Percentiles rank a stretch among this genome's conserved stretches.
phyloP scores from a whole-genome alignment of 1,284 basidiomycete species.

The Heterobasidion parviporum region DNA sequence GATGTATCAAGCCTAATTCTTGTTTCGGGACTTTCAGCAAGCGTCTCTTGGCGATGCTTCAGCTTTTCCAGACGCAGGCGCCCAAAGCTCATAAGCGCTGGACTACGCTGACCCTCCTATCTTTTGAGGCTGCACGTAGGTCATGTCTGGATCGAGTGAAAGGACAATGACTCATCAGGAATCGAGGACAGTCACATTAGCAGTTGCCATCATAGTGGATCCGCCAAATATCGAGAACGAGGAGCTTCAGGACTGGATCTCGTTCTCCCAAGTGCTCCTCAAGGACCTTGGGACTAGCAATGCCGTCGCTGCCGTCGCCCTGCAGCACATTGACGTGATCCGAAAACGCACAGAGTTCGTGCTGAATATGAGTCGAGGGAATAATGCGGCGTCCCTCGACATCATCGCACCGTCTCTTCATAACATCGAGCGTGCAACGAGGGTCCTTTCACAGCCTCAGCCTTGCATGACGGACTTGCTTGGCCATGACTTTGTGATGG shows the following conservation, averaged over 20 bases:
- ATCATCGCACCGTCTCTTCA: background rate
- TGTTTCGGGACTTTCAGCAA: constrained; percentile 3
- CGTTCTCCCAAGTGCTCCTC: constrained; percentile 12
- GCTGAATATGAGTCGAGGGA: constrained; percentile 6
- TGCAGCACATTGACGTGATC: constrained; percentile 12
- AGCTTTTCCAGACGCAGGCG: constrained; percentile 6
- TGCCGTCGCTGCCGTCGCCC: constrained; percentile 11
- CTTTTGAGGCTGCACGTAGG: constrained; percentile 10
- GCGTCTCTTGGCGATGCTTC: constrained; percentile 3
- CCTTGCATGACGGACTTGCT: constrained; percentile 10
- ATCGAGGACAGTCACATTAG: constrained; percentile 10
- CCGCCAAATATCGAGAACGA: constrained; percentile 11
- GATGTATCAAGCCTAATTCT: background rate
- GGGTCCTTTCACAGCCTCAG: constrained; percentile 8
- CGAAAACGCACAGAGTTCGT: constrained; percentile 12
- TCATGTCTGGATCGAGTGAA: background rate
- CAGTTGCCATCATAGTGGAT: constrained; percentile 16
- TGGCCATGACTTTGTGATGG: constrained; percentile 7
- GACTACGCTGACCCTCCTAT: constrained; percentile 2
- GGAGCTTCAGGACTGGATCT: constrained; percentile 17
- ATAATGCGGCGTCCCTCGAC: background rate
- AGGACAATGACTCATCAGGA: background rate
- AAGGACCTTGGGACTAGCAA: constrained; percentile 7
- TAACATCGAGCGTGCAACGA: constrained; percentile 10
- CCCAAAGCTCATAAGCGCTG: constrained; percentile 5